Conservation (phyloP, 2,329 filamentous ascomycete genomes). For the Colletotrichum chrysophilum region DNA sequence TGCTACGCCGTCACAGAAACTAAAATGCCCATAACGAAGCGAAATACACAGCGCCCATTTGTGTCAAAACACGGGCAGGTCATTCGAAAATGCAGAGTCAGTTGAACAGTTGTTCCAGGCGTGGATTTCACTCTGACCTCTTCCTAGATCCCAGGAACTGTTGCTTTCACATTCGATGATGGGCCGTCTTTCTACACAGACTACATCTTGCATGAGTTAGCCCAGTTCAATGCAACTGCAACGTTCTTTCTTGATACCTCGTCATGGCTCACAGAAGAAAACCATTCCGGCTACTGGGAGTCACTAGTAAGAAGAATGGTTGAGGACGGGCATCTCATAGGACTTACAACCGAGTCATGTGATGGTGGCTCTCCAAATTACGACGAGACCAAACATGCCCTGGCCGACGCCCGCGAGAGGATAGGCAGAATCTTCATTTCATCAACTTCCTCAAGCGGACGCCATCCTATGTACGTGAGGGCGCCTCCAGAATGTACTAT, state of each 20-base stretch:
- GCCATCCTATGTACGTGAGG: not conserved
- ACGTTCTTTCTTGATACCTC: not conserved
- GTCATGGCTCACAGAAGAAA: not conserved
- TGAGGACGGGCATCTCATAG: not conserved
- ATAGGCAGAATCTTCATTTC: not conserved
- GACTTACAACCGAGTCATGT: not conserved
- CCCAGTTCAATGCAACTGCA: not conserved
- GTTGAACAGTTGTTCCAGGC: not conserved
- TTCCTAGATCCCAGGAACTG: not conserved
- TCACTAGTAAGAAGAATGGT: not conserved
- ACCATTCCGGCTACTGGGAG: not conserved
- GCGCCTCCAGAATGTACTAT: not conserved
- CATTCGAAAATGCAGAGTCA: not conserved
- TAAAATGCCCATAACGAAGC: not conserved
- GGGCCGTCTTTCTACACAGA: not conserved
- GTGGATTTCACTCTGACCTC: not conserved
- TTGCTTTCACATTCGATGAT: not conserved
- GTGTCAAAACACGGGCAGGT: not conserved
- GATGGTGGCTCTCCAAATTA: not conserved
- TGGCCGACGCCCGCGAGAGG: not conserved
- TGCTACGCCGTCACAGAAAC: not conserved
- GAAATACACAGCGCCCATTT: not conserved
- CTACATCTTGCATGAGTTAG: not conserved
- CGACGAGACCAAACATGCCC: not conserved
- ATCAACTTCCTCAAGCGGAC: not conserved